These are phyloP conservation scores for Cladobotryum mycophilum DNA, from an alignment of 2,329 filamentous ascomycete species.

Conservation along the genomic window DNA sequence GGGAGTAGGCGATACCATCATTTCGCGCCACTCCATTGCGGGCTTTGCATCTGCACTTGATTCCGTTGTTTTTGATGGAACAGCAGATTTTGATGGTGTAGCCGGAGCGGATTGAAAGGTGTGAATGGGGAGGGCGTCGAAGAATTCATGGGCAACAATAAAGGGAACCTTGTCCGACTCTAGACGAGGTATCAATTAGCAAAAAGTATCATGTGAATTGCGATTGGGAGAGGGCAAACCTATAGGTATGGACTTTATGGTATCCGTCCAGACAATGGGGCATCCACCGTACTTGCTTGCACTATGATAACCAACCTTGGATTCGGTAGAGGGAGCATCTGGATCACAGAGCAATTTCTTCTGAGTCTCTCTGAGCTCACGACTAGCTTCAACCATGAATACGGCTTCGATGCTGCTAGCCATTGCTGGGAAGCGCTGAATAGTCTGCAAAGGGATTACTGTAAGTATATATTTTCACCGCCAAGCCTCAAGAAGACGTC, in stretches of 20 bases:
- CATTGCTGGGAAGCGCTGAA: constrained; percentile 75
- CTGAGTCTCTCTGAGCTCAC: constrained; percentile 69
- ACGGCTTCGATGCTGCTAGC: constrained; percentile 73
- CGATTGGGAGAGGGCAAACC: constrained; percentile 35
- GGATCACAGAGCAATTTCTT: constrained; percentile 74
- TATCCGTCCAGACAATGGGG: constrained; percentile 86
- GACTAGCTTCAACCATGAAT: constrained; percentile 92
- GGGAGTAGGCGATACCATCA: constrained; percentile 66
- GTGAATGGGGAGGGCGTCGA: constrained; percentile 94
- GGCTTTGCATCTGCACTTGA: constrained; percentile 16
- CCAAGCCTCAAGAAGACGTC: too few relatives aligned
- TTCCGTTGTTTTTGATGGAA: not conserved
- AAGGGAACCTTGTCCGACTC: constrained; percentile 71
- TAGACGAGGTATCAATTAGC: too few relatives aligned
- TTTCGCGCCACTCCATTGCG: constrained; percentile 67
- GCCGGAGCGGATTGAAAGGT: constrained; percentile 70
- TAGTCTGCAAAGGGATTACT: constrained; percentile 51
- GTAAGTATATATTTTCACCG: not conserved
- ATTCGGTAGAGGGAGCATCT: constrained; percentile 60
- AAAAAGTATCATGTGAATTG: constrained; percentile 21
- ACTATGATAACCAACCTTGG: constrained; percentile 66
- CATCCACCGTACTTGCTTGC: constrained; percentile 67
- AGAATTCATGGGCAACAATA: constrained; percentile 96
- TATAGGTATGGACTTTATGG: constrained; percentile 73
- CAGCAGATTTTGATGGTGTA: not conserved